Conservation (phyloP, 1,284 basidiomycete genomes). For the Trametes sp. region DNA sequence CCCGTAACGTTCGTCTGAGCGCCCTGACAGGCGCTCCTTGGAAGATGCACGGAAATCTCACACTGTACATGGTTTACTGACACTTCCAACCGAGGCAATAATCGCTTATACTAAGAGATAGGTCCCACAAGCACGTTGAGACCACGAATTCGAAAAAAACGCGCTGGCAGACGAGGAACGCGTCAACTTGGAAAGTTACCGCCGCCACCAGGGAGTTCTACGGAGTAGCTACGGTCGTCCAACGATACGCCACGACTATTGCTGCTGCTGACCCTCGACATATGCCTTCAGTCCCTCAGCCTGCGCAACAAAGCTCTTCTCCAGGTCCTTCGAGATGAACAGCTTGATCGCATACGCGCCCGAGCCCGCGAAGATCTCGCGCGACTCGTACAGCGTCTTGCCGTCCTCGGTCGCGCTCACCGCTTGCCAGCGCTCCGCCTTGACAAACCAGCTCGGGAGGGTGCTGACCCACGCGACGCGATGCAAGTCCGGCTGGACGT, state of each 20-base stretch:
- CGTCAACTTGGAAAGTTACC: too few species aligned
- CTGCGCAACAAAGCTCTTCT: slow-evolving; percentile 59
- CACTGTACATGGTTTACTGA: too few species aligned
- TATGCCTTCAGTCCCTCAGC: slow-evolving; percentile 63
- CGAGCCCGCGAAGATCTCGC: slow-evolving; percentile 66
- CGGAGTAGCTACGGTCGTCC: too few species aligned
- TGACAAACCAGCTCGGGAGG: slow-evolving; percentile 54
- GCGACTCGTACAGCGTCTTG: slow-evolving; percentile 68
- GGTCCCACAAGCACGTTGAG: too few species aligned
- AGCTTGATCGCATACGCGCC: slow-evolving; percentile 63
- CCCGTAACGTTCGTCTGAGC: too few species aligned
- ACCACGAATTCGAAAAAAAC: too few species aligned
- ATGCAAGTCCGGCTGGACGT: slow-evolving; percentile 58
- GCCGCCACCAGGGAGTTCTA: too few species aligned
- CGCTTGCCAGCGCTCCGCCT: slow-evolving; percentile 69
- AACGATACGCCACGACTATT: background rate
- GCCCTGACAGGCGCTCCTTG: too few species aligned
- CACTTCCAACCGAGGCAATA: too few species aligned
- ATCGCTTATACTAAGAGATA: too few species aligned
- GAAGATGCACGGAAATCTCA: too few species aligned
- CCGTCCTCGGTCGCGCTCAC: slow-evolving; percentile 57
- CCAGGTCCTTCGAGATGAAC: slow-evolving; percentile 53
- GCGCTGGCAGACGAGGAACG: too few species aligned
- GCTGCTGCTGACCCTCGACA: slow-evolving; percentile 46
- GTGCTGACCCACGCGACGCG: slow-evolving; percentile 64